phyloP scores from a whole-genome alignment of 2,329 filamentous ascomycete genomes.

The Onygena corvina region DNA sequence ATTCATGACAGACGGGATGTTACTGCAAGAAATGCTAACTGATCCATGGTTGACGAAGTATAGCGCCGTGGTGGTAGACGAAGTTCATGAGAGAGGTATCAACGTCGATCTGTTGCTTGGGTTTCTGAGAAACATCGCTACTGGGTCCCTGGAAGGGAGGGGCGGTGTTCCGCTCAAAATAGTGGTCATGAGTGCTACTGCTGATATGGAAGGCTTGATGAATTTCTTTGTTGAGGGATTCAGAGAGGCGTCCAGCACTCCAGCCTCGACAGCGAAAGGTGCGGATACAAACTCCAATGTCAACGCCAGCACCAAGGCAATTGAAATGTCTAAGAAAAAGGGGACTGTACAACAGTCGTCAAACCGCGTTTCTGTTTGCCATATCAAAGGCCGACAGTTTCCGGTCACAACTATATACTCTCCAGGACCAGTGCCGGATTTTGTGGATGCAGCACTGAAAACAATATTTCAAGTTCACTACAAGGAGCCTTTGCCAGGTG shows the following conservation, averaged over 20 bases:
- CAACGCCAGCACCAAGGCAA: neutral
- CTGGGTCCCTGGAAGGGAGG: conserved; percentile 46
- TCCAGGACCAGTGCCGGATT: conserved; percentile 60
- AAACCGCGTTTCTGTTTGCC: conserved; percentile 41
- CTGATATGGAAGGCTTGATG: conserved; percentile 67
- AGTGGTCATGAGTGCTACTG: conserved; percentile 93
- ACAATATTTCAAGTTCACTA: conserved; percentile 76
- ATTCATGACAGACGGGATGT: conserved; percentile 90
- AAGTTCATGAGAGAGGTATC: conserved; percentile 90
- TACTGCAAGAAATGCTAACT: conserved; percentile 81
- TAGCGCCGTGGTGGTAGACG: conserved; percentile 82
- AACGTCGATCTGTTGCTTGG: conserved; percentile 87
- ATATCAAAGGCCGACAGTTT: conserved; percentile 77
- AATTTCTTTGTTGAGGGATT: conserved; percentile 53
- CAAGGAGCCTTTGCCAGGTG: conserved; percentile 81
- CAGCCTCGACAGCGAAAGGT: conserved; percentile 10
- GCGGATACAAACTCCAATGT: neutral
- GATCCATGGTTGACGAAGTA: conserved; percentile 76
- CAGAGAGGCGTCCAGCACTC: neutral
- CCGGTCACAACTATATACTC: conserved; percentile 71
- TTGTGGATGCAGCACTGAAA: conserved; percentile 69
- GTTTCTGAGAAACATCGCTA: conserved; percentile 68
- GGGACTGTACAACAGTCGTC: conserved; percentile 1
- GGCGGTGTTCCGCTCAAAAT: conserved; percentile 71
- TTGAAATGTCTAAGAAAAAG: neutral